Evolutionary conservation across 2,329 filamentous ascomycete genomes (phyloP).

Genomic region (Elsinoe batatas): DNA sequence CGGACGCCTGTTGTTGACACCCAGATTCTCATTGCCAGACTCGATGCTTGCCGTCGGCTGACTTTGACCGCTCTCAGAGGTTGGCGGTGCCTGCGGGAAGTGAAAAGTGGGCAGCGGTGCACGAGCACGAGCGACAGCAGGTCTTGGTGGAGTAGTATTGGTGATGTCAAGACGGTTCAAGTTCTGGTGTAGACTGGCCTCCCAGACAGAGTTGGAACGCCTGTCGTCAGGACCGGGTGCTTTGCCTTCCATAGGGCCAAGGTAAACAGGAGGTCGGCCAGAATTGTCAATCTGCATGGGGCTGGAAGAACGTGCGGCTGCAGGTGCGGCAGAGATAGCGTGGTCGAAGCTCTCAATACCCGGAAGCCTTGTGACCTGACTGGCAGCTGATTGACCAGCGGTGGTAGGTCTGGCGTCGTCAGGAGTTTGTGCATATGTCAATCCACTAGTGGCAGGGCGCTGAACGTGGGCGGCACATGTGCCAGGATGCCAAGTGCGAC

Average conservation of each 20-base stretch:
- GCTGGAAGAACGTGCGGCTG: constrained; percentile 59
- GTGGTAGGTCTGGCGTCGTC: constrained; percentile 50
- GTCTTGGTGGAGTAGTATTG: constrained; percentile 28
- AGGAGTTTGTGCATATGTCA: constrained; percentile 67
- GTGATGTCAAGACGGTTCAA: constrained; percentile 58
- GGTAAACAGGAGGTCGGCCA: constrained; percentile 31
- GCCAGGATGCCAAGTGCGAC: constrained; percentile 86
- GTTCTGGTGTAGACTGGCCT: constrained; percentile 55
- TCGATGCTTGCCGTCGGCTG: not conserved
- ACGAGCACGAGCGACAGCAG: not conserved
- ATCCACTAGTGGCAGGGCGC: constrained; percentile 57
- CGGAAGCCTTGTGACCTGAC: constrained; percentile 61
- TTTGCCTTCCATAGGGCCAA: constrained; percentile 20
- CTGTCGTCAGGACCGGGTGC: constrained; percentile 34
- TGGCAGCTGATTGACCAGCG: constrained; percentile 43
- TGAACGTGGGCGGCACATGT: constrained; percentile 51
- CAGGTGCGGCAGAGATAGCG: constrained; percentile 50
- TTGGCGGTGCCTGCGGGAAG: constrained; percentile 14
- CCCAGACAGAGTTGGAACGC: constrained; percentile 50
- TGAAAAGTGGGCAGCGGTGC: constrained; percentile 17
- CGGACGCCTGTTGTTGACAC: constrained; percentile 54
- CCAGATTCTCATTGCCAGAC: constrained; percentile 19
- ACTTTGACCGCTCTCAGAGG: not conserved
- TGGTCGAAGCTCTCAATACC: constrained; percentile 90
- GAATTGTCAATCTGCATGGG: constrained; percentile 66